These are phyloP conservation scores for Cenchrus americanus DNA, from an alignment of 176 grass and related monocot genomes.

Conservation along the genomic window DNA sequence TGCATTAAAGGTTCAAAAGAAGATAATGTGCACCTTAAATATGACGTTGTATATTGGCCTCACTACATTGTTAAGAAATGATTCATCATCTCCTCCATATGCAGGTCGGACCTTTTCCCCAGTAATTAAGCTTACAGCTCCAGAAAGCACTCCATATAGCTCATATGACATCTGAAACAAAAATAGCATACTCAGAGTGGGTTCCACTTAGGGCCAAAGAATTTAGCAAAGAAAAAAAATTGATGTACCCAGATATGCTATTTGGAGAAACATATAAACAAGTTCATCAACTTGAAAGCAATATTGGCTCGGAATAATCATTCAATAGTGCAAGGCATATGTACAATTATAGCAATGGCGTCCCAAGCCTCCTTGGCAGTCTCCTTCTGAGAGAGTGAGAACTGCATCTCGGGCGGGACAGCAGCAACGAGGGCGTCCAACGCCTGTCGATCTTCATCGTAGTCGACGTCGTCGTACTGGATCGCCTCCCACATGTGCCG, in stretches of 20 bases:
- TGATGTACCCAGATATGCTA: not conserved
- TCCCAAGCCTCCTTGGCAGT: too few relatives aligned
- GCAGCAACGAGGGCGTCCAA: too few relatives aligned
- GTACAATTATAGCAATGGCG: too few relatives aligned
- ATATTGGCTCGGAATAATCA: too few relatives aligned
- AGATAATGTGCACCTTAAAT: conserved; percentile 55
- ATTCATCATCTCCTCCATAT: conserved; percentile 80
- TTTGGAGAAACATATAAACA: conserved; percentile 30
- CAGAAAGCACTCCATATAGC: conserved; percentile 90
- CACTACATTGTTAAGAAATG: conserved; percentile 83
- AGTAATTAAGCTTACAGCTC: conserved; percentile 88
- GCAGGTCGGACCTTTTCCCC: conserved; percentile 80
- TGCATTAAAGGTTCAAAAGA: conserved; percentile 39
- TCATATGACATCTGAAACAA: conserved; percentile 97
- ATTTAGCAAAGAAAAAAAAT: not conserved
- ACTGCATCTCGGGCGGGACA: too few relatives aligned
- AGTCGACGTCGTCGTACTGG: too few relatives aligned
- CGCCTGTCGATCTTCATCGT: too few relatives aligned
- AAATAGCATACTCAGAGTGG: conserved; percentile 24
- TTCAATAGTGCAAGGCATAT: too few relatives aligned
- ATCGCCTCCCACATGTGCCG: too few relatives aligned
- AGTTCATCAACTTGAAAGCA: conserved; percentile 10
- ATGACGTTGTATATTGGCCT: conserved; percentile 82
- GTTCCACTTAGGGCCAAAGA: conserved; percentile 5
- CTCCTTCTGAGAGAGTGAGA: too few relatives aligned